Percentiles rank a stretch among this genome's conserved stretches.
Evolutionary conservation across 2,329 filamentous ascomycete genomes (phyloP).

Genomic region (Metarhizium robertsii): DNA sequence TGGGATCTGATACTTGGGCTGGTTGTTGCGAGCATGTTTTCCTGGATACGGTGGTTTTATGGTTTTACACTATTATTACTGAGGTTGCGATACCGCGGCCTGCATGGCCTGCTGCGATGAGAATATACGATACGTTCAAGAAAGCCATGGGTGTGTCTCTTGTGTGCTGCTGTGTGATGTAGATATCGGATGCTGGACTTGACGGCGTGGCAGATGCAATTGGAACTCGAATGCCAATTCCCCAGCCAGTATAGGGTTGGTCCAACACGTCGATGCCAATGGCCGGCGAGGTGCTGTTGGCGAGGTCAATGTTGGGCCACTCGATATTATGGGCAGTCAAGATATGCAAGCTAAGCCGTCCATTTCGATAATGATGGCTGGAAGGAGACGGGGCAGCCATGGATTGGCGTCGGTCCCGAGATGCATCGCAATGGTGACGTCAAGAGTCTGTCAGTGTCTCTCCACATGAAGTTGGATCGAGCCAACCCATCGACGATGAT

Average conservation of each 20-base stretch:
- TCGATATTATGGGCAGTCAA: too few species aligned
- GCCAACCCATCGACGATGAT: background rate
- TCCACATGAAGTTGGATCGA: background rate
- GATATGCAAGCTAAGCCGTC: too few species aligned
- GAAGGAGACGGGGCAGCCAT: too few species aligned
- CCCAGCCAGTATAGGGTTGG: too few species aligned
- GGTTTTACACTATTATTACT: conserved; percentile 11
- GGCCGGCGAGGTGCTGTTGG: too few species aligned
- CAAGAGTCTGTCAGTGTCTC: conserved; percentile 3
- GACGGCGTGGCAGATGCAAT: too few species aligned
- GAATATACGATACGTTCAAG: conserved; percentile 28
- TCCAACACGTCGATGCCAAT: too few species aligned
- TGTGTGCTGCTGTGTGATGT: background rate
- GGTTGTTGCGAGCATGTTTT: conserved; percentile 21
- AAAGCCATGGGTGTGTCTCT: background rate
- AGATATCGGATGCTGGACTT: too few species aligned
- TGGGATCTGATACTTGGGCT: conserved; percentile 16
- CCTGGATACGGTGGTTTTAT: conserved; percentile 21
- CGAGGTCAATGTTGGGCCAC: too few species aligned
- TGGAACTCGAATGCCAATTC: too few species aligned
- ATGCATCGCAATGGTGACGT: conserved; percentile 10
- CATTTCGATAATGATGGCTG: too few species aligned
- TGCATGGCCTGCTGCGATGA: conserved; percentile 21
- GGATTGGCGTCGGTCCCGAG: background rate
- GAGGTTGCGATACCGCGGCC: conserved; percentile 21